Percentiles rank a stretch among this genome's conserved stretches.
Conservation (phyloP, 2,329 filamentous ascomycete species). For the Claviceps sp. region DNA sequence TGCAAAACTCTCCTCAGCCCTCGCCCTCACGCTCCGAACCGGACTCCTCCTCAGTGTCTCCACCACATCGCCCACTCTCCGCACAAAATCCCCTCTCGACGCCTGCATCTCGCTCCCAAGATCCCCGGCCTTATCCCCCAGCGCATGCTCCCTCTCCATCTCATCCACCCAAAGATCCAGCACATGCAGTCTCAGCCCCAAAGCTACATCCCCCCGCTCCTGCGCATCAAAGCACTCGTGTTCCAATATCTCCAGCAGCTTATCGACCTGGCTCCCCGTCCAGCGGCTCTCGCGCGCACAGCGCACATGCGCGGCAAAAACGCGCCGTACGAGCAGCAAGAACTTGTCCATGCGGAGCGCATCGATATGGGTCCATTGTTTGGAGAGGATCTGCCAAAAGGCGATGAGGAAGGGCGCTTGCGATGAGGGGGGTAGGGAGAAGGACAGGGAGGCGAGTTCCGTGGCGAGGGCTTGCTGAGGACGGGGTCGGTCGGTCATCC, state of each 20-base stretch:
- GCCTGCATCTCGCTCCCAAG: slow-evolving; percentile 6
- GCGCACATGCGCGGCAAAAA: slow-evolving; percentile 56
- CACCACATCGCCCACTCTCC: slow-evolving; percentile 39
- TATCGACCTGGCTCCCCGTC: slow-evolving; percentile 17
- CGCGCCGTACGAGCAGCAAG: slow-evolving; percentile 66
- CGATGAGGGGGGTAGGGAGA: slow-evolving; percentile 37
- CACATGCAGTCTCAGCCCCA: slow-evolving; percentile 75
- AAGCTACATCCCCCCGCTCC: slow-evolving; percentile 47
- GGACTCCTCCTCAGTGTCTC: slow-evolving; percentile 43
- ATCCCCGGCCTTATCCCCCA: slow-evolving; percentile 17
- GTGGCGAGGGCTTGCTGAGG: slow-evolving; percentile 73
- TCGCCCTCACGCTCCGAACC: slow-evolving; percentile 57
- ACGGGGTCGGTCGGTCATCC: slow-evolving; percentile 84
- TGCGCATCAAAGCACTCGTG: slow-evolving; percentile 22
- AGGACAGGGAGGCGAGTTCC: slow-evolving; percentile 57
- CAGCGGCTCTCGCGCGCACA: slow-evolving; percentile 25
- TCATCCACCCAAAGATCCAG: slow-evolving; percentile 90
- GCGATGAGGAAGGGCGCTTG: slow-evolving; percentile 39
- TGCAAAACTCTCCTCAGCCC: slow-evolving; percentile 54
- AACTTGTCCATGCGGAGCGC: slow-evolving; percentile 85
- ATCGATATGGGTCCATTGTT: slow-evolving; percentile 63
- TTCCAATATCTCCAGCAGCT: slow-evolving; percentile 14
- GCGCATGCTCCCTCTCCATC: slow-evolving; percentile 54
- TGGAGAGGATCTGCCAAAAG: slow-evolving; percentile 58
- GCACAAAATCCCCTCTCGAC: slow-evolving; percentile 33